Evolutionary conservation across 2,329 filamentous ascomycete species (phyloP).

Genomic region (Fusarium palustre): DNA sequence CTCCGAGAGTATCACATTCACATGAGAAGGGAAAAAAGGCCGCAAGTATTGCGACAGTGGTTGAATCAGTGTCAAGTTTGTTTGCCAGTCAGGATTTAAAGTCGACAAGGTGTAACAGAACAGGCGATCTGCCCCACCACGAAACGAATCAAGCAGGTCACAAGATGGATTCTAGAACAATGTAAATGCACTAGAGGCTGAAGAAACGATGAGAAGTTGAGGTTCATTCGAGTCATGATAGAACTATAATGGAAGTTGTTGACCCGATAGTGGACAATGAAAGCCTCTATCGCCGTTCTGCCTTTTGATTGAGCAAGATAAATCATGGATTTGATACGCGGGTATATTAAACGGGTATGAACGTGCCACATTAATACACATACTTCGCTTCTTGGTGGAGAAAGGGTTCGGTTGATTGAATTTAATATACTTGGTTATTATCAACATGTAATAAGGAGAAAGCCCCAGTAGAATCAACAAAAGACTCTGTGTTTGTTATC

Average conservation of each 20-base stretch:
- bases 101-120: constrained; percentile 36
- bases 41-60: constrained; percentile 6
- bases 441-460: not conserved
- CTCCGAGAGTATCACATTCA: not conserved
- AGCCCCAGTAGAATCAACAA: not conserved
- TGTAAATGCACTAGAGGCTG: not conserved
- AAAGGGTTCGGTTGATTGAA: not conserved
- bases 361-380: not conserved
- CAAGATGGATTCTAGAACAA: constrained; percentile 32
- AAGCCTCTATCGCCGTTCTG: not conserved
- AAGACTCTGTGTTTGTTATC: not conserved
- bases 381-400: constrained; percentile 4
- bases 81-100: constrained; percentile 30
- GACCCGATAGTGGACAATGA: no score
- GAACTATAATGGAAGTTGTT: not conserved
- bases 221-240: not conserved
- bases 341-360: not conserved
- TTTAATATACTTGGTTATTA: not conserved
- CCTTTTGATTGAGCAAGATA: not conserved
- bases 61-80: constrained; percentile 18
- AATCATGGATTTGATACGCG: not conserved
- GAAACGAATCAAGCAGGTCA: constrained; percentile 40
- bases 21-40: constrained; percentile 9
- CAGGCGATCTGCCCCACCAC: constrained; percentile 38
- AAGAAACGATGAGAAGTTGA: constrained; percentile 33